Evolutionary conservation across 2,329 filamentous ascomycete genomes (phyloP).

Genomic region (Nemania abortiva): DNA sequence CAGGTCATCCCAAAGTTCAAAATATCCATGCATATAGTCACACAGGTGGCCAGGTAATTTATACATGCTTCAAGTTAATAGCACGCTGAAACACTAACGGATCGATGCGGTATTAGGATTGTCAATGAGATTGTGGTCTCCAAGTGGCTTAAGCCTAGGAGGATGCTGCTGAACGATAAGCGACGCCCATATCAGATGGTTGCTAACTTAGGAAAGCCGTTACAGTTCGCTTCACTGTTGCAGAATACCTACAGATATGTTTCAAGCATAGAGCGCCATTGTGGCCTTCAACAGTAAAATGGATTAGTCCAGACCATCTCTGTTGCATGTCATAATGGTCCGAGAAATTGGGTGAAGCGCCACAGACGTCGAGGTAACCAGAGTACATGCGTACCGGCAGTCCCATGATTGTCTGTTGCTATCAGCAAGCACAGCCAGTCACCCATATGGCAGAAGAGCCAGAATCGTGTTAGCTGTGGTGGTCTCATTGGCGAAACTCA

Average conservation of each 20-base stretch:
- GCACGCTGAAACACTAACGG: not conserved
- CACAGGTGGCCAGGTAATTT: not conserved
- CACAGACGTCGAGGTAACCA: conserved; percentile 2
- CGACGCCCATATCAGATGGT: not conserved
- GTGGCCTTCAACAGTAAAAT: not conserved
- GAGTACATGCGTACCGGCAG: conserved; percentile 16
- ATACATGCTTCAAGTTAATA: not conserved
- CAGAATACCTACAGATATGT: not conserved
- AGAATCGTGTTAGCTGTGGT: conserved; percentile 3
- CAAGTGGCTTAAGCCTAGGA: not conserved
- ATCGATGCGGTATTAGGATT: conserved; percentile 1
- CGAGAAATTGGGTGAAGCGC: not conserved
- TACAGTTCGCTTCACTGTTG: not conserved
- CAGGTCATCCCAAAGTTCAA: not conserved
- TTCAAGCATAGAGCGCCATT: not conserved
- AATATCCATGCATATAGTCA: not conserved
- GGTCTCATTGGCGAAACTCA: conserved; percentile 11
- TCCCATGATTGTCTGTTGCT: not conserved
- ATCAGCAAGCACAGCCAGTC: not conserved
- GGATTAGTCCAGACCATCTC: conserved; percentile 15
- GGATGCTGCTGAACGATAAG: not conserved
- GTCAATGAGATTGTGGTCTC: not conserved
- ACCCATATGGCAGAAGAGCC: not conserved
- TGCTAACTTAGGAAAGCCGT: not conserved
- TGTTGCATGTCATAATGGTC: not conserved